Base-by-base conservation (phyloP, 352 stramenopile species). In the Phytophthora lateralis region DNA sequence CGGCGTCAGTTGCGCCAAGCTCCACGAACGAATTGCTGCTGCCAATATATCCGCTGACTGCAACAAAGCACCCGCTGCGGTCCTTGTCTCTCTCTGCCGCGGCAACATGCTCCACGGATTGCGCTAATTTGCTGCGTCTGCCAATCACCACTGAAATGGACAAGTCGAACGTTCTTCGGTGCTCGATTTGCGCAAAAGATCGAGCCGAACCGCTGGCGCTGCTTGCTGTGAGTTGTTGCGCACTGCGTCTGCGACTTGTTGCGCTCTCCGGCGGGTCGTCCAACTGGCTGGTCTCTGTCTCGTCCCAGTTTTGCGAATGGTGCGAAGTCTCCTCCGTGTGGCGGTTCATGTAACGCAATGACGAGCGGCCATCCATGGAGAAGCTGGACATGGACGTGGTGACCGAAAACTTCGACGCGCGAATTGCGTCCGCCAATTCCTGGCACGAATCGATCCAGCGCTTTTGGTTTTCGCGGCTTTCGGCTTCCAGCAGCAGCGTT, bases 361-460 rank as follows among this genome's bases (percentile, higher is more conserved):
- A 81, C 4, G 42, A 55, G 38, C 55, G 41, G n/a, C 39, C 37
- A 21, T 70, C 53, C 10, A 60, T 44, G 6, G 61, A 55, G 20
- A 66, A 64, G 41, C 61, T 68, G 9, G 69, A 66, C 42, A 69
- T 56, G 8, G 69, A 78, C 26, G 56, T 80, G 35, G 72, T 75
- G 30, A 81, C 78, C 0, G 68, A 75, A 32, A 79, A 92, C 60
- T 91, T 89, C 26, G 79, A 80, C 7, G 75, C 80, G 14, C 84
- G 80, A 24, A 93, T 72, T 5, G 72, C 48, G 47, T 93, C 84
- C 10, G 85, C 78, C 43, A 93, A 66, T 24, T 81, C 73, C 58
- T 91, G 84, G 46, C 75, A 87, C 18, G 81, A 69, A 32, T 90
- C 80, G 18, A 91, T 91, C 84, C 84, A 93, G 4, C 75, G 74